Evolutionary conservation across 2,329 filamentous ascomycete genomes (phyloP).

Genomic region (Verticillium nonalfalfae): DNA sequence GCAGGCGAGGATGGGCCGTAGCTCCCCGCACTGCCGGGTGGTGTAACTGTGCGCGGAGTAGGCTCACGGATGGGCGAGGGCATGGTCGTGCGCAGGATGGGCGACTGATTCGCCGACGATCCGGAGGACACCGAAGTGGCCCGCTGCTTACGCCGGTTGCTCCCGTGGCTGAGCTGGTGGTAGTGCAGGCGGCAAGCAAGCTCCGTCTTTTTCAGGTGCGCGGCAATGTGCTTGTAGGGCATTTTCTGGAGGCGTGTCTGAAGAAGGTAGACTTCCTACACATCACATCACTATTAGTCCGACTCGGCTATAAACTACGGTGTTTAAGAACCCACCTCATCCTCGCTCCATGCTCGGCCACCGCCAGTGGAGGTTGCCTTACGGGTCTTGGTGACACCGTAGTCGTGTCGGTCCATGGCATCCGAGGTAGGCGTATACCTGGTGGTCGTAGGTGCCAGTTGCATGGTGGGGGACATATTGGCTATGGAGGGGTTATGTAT

Average conservation of each 20-base stretch:
- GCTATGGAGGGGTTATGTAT: neutral
- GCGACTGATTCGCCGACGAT: slow-evolving; percentile 50
- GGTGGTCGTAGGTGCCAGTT: slow-evolving; percentile 34
- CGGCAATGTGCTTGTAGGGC: slow-evolving; percentile 86
- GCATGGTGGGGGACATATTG: slow-evolving; percentile 45
- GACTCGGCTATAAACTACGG: neutral
- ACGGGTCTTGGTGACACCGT: slow-evolving; percentile 57
- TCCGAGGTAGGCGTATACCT: slow-evolving; percentile 47
- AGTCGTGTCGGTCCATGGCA: slow-evolving; percentile 50
- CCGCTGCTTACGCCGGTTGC: slow-evolving; percentile 67
- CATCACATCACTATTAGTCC: neutral
- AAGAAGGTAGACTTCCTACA: slow-evolving; percentile 73
- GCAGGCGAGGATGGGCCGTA: slow-evolving; percentile 37
- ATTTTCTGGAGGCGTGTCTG: slow-evolving; percentile 82
- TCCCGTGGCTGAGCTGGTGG: slow-evolving; percentile 78
- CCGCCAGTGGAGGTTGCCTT: slow-evolving; percentile 67
- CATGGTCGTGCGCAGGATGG: slow-evolving; percentile 38
- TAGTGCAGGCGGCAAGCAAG: slow-evolving; percentile 82
- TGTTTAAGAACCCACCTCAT: slow-evolving; percentile 55
- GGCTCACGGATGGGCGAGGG: slow-evolving; percentile 46
- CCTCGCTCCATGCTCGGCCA: slow-evolving; percentile 77
- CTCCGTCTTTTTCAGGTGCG: slow-evolving; percentile 81
- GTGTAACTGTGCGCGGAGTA: slow-evolving; percentile 40
- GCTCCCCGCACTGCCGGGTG: slow-evolving; percentile 37
- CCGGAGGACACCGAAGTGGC: slow-evolving; percentile 63